Evolutionary conservation across 441 rosid species (phyloP).

Genomic region (Bocquillonia castaneifolia): DNA sequence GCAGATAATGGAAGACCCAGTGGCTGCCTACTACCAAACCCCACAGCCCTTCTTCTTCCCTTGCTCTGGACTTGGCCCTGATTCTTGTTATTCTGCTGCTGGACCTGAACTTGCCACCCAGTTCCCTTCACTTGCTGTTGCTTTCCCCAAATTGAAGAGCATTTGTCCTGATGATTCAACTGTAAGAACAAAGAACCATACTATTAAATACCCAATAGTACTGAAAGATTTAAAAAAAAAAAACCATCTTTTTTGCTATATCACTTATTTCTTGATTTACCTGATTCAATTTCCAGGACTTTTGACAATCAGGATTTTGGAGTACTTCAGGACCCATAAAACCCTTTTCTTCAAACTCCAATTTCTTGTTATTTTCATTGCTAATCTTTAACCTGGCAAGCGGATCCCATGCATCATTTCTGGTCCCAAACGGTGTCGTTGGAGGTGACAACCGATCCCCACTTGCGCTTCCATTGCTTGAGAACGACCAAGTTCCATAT

Average conservation of each 20-base stretch:
- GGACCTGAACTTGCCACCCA: conserved; percentile 17
- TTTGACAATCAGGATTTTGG: conserved; percentile 1
- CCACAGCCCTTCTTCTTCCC: conserved; percentile 13
- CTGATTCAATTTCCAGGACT: not conserved
- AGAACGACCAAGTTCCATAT: conserved; percentile 47
- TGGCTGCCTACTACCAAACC: conserved; percentile 25
- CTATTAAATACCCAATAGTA: no score
- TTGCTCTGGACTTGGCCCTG: conserved; percentile 35
- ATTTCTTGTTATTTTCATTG: conserved; percentile 23
- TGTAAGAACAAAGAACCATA: no score
- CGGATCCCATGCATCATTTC: conserved; percentile 48
- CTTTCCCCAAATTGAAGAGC: conserved; percentile 24
- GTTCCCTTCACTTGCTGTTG: conserved; percentile 26
- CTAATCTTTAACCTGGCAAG: conserved; percentile 50
- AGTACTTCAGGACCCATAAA: conserved; percentile 11
- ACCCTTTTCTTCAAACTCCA: conserved; percentile 17
- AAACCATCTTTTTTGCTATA: no score
- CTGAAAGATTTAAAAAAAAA: no score
- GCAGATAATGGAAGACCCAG: conserved; percentile 29
- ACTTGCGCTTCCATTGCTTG: conserved; percentile 56
- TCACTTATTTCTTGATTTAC: no score
- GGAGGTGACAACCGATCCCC: conserved; percentile 66
- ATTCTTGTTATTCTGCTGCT: conserved; percentile 8
- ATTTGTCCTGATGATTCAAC: conserved; percentile 15
- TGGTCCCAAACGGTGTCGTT: conserved; percentile 41